Evolutionary conservation across 192 early-diverging fungal genomes (phyloP).

Genomic region (Ambispora gerdemannii): DNA sequence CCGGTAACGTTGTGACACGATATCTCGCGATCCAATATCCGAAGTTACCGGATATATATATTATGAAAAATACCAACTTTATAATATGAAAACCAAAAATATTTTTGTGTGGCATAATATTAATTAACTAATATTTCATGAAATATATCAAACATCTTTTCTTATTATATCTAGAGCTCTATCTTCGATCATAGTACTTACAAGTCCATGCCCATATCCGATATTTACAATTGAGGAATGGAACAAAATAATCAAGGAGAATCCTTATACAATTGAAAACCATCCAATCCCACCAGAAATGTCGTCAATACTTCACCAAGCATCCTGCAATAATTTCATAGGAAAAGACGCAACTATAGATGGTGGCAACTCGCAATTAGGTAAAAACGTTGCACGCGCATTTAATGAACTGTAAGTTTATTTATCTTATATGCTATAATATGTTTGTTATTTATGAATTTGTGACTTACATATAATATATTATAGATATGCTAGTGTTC

Average conservation of each 20-base stretch:
- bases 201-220: background rate
- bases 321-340: conserved; percentile 24
- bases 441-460: too few species aligned
- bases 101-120: too few species aligned
- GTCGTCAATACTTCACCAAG: conserved; percentile 15
- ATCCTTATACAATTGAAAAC: conserved; percentile 30
- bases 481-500: conserved; percentile 25
- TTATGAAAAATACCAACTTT: too few species aligned
- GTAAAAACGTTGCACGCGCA: conserved; percentile 18
- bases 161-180: conserved; percentile 30
- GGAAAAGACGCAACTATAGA: conserved; percentile 19
- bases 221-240: conserved; percentile 29
- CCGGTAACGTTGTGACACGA: too few species aligned
- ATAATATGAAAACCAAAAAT: conserved; percentile 5
- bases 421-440: conserved; percentile 19
- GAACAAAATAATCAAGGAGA: conserved; percentile 12
- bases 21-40: too few species aligned
- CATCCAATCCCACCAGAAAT: conserved; percentile 19
- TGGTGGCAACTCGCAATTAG: conserved; percentile 27
- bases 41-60: too few species aligned
- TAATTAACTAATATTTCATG: too few species aligned
- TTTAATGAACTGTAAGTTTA: conserved; percentile 28
- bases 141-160: too few species aligned
- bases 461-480: conserved; percentile 20
- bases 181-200: conserved; percentile 28